Evolutionary conservation across 208 protist genomes (phyloP), one percentile per base, ranked within the genome.

Genomic region (Balamuthia mandrillaris): DNA sequence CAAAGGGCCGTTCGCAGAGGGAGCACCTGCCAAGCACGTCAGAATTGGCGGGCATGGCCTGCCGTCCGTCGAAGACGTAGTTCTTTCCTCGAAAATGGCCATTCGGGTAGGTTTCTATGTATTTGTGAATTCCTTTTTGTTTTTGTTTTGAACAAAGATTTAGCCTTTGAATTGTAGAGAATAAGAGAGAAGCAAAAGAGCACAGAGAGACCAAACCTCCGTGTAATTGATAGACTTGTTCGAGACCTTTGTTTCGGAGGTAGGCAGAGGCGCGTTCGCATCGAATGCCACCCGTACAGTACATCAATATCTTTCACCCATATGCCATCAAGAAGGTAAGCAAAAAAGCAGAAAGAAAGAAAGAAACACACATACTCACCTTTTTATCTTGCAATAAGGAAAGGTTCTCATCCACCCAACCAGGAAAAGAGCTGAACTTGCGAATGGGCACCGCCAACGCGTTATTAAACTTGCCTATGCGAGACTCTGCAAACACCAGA

Each of bases 271-370:
- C 82, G 18, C 51, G 41, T 21, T 83, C 82, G 24, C 82, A 83
- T 5, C 66, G 60, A 18, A 86, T 86, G n/a, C 82, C 82, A 12
- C 82, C 82, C 21, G 82, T 86, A 33, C 68, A 86, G 44, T 86
- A 86, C 82, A 86, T 82, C 18, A 68, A 42, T 18, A 86, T 51
- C 39, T 42, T 86, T 70, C 66, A n/a, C n/a, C n/a, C n/a, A n/a
- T n/a, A n/a, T n/a, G n/a, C n/a, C n/a, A n/a, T n/a, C n/a, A n/a
- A n/a, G n/a, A n/a, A n/a, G n/a, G n/a, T n/a, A n/a, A n/a, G n/a
- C n/a, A n/a, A n/a, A n/a, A n/a, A n/a, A n/a, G n/a, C n/a, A n/a
- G n/a, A n/a, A n/a, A n/a, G n/a, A n/a, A n/a, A n/a, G n/a, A n/a
- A n/a, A n/a, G n/a, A n/a, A n/a, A n/a, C n/a, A n/a, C n/a, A n/a